phyloP scores from a whole-genome alignment of 1,139 yeast genomes.

The Debaryomyces fabryi region DNA sequence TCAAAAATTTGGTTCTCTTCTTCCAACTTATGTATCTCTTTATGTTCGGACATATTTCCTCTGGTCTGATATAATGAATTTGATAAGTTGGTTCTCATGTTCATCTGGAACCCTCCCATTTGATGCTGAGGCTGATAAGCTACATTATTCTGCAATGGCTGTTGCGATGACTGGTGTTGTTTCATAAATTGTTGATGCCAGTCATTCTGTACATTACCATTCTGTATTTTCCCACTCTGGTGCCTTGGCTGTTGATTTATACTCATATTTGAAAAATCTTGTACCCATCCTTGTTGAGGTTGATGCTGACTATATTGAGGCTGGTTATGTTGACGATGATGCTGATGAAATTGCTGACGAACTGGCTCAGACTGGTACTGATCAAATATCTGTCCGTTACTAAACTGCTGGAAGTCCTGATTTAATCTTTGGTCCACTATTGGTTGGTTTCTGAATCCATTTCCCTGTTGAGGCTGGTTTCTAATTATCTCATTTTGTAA shows the following conservation, averaged over 20 bases:
- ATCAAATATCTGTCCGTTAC: slow-evolving; percentile 11
- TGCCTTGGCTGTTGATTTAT: slow-evolving; percentile 16
- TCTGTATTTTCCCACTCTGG: slow-evolving; percentile 11
- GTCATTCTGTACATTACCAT: slow-evolving; percentile 16
- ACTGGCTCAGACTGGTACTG: slow-evolving; percentile 1
- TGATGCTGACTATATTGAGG: slow-evolving; percentile 13
- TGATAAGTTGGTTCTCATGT: slow-evolving; percentile 22
- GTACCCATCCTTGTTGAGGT: slow-evolving; percentile 31
- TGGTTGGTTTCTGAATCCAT: slow-evolving; percentile 12
- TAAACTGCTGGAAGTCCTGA: slow-evolving; percentile 39
- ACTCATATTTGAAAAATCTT: slow-evolving; percentile 35
- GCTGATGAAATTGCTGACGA: slow-evolving; percentile 2
- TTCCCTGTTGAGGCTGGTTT: slow-evolving; percentile 13
- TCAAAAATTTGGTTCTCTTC: slow-evolving; percentile 34
- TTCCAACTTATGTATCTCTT: slow-evolving; percentile 33
- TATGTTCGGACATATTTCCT: slow-evolving; percentile 28
- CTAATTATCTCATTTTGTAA: slow-evolving; percentile 30
- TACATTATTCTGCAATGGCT: slow-evolving; percentile 14
- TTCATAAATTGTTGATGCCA: slow-evolving; percentile 36
- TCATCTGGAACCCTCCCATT: slow-evolving; percentile 15
- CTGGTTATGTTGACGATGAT: slow-evolving; percentile 2
- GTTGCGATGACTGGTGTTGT: slow-evolving; percentile 14
- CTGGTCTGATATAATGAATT: slow-evolving; percentile 15
- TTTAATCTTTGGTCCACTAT: slow-evolving; percentile 34
- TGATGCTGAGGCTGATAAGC: slow-evolving; percentile 11